phyloP scores from a whole-genome alignment of 2,329 filamentous ascomycete species.

The Microdochium trichocladiopsis region DNA sequence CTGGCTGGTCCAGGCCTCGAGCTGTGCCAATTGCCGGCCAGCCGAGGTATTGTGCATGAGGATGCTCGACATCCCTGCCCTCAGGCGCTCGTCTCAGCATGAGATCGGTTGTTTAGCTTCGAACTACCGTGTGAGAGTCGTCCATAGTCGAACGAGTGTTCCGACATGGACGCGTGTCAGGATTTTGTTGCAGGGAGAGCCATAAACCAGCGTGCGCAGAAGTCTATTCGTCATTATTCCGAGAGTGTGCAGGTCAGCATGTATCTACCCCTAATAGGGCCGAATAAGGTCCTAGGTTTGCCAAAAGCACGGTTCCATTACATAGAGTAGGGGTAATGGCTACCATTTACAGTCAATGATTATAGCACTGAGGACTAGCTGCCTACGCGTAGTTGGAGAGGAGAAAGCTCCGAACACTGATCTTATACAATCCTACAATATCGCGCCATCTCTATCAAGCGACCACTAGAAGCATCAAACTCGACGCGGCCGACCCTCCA shows the following conservation, averaged over 20 bases:
- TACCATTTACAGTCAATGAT: background rate
- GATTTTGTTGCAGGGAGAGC: background rate
- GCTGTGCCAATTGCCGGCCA: background rate
- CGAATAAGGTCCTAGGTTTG: background rate
- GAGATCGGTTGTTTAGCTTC: background rate
- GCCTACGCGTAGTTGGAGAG: background rate
- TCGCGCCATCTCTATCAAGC: background rate
- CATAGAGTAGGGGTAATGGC: background rate
- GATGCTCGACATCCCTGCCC: background rate
- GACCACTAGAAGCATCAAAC: background rate
- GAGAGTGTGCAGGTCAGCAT: background rate
- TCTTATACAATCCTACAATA: background rate
- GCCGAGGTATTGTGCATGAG: background rate
- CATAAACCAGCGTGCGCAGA: background rate
- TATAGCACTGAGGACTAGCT: background rate
- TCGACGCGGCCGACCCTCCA: background rate
- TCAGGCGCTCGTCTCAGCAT: background rate
- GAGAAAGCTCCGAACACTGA: background rate
- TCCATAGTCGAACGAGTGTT: background rate
- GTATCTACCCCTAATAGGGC: background rate
- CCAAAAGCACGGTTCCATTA: background rate
- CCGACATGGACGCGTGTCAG: background rate
- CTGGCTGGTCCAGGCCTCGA: background rate
- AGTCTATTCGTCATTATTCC: background rate
- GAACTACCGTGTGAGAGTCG: background rate